Conservation (phyloP, 495 filamentous ascomycete species). For the Xylaria cubensis region DNA sequence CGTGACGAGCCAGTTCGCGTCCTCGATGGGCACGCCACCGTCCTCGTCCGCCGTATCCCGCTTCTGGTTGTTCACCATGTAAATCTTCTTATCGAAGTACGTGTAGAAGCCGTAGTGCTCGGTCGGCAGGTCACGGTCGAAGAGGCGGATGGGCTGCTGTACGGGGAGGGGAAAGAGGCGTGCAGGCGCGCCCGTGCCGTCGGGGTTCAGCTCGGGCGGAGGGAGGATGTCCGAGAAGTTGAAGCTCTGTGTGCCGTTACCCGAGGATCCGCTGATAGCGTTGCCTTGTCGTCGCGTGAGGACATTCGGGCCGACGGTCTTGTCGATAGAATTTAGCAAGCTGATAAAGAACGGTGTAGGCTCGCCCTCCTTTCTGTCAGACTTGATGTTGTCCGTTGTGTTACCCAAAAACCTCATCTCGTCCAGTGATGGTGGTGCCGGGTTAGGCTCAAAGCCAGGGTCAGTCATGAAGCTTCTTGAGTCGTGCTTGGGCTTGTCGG, state of each 20-base stretch:
- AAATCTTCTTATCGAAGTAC: slow-evolving; percentile 89
- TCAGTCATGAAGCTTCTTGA: slow-evolving; percentile 30
- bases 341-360: slow-evolving; percentile 73
- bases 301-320: slow-evolving; percentile 43
- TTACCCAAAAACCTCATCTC: slow-evolving; percentile 83
- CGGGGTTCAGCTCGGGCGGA: slow-evolving; percentile 61
- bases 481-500: slow-evolving; percentile 2
- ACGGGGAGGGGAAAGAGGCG: slow-evolving; percentile 69
- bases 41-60: slow-evolving; percentile 61
- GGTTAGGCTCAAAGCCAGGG: slow-evolving; percentile 60
- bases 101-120: slow-evolving; percentile 96
- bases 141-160: slow-evolving; percentile 84
- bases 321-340: slow-evolving; percentile 45
- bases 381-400: slow-evolving; percentile 73
- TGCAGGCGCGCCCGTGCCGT: slow-evolving; percentile 75
- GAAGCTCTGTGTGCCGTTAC: slow-evolving; percentile 22
- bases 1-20: slow-evolving; percentile 75
- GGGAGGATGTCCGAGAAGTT: slow-evolving; percentile 63
- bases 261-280: slow-evolving; percentile 24
- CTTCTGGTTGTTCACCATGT: slow-evolving; percentile 58
- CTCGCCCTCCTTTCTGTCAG: slow-evolving; percentile 68
- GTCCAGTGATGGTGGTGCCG: slow-evolving; percentile 66
- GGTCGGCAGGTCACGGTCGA: slow-evolving; percentile 75
- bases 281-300: slow-evolving; percentile 46
- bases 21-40: slow-evolving; percentile 66